A percentile compares a stretch with the other conserved stretches of the same genome.
Evolutionary conservation across 2,329 filamentous ascomycete species (phyloP).

Genomic region (Trichophyton equinum): DNA sequence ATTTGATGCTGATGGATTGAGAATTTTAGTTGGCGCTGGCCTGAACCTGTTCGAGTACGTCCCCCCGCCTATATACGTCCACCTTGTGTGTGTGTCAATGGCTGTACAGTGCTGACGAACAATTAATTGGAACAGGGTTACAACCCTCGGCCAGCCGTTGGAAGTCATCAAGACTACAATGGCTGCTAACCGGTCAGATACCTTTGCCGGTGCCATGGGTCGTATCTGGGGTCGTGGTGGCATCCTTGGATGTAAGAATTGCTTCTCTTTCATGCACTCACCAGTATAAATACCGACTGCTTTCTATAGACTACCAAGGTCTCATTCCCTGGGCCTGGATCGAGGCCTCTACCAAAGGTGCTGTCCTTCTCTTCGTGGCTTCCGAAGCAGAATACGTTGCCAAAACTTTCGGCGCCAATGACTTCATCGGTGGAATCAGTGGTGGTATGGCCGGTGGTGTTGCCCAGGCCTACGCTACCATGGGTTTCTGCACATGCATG

Average conservation of each 20-base stretch:
- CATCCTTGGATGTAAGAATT: conserved; percentile 73
- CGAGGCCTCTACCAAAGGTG: conserved; percentile 98
- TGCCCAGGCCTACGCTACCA: conserved; percentile 96
- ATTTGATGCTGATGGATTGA: conserved; percentile 9
- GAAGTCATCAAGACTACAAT: conserved; percentile 99
- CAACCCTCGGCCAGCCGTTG: conserved; percentile 65
- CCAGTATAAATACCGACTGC: background rate
- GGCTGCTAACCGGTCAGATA: conserved; percentile 88
- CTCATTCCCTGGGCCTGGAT: conserved; percentile 99
- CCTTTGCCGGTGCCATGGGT: conserved; percentile 65
- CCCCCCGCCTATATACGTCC: background rate
- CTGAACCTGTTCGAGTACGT: conserved; percentile 85
- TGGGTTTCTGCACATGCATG: conserved; percentile 99
- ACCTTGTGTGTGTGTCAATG: background rate
- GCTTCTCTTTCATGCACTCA: conserved; percentile 7
- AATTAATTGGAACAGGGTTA: conserved; percentile 38
- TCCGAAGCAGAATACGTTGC: conserved; percentile 97
- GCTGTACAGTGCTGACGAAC: background rate
- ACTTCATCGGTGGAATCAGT: conserved; percentile 77
- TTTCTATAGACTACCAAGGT: conserved; percentile 82
- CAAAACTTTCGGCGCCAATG: conserved; percentile 64
- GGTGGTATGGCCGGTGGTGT: conserved; percentile 92
- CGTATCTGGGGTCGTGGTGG: conserved; percentile 93
- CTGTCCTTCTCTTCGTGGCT: conserved; percentile 96
- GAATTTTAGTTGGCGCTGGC: conserved; percentile 58